Conservation (phyloP, 345 rosid genomes). For the Eucalyptus virginea region DNA sequence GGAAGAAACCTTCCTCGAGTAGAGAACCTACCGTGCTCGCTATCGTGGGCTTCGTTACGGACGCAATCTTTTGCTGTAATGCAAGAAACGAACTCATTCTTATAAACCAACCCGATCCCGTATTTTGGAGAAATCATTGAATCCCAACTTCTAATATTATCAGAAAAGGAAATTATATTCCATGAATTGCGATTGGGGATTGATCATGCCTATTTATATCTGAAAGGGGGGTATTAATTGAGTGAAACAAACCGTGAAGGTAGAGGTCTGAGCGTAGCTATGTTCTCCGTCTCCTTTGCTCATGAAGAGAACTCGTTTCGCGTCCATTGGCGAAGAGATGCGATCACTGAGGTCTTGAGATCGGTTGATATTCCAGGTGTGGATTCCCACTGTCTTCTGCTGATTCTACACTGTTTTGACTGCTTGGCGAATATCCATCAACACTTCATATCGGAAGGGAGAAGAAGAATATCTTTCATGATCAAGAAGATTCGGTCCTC, state of each 20-base stretch:
- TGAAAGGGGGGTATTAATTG: neutral
- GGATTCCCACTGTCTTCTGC: neutral
- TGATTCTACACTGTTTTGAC: too few relatives aligned
- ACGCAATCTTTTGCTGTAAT: neutral
- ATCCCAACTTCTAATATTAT: neutral
- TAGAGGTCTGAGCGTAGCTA: neutral
- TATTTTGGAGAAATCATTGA: neutral
- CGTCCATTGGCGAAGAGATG: neutral
- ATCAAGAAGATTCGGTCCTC: neutral
- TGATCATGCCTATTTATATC: neutral
- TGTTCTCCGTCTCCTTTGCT: slow-evolving; percentile 6
- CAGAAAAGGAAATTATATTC: neutral
- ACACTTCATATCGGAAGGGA: neutral
- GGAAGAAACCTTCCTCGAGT: neutral
- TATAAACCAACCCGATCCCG: neutral
- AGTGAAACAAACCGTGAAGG: neutral
- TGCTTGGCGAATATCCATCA: too few relatives aligned
- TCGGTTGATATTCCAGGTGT: neutral
- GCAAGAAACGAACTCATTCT: neutral
- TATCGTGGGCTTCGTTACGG: neutral
- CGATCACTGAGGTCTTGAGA: neutral
- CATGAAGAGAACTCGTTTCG: slow-evolving; percentile 6
- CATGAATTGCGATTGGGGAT: neutral
- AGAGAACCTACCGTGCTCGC: neutral
- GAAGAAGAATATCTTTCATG: neutral